Percentiles rank a stretch among this genome's conserved stretches.
These are phyloP conservation scores for Nicotiana noctiflora DNA, from an alignment of 257 asterid species.

Conservation along the genomic window DNA sequence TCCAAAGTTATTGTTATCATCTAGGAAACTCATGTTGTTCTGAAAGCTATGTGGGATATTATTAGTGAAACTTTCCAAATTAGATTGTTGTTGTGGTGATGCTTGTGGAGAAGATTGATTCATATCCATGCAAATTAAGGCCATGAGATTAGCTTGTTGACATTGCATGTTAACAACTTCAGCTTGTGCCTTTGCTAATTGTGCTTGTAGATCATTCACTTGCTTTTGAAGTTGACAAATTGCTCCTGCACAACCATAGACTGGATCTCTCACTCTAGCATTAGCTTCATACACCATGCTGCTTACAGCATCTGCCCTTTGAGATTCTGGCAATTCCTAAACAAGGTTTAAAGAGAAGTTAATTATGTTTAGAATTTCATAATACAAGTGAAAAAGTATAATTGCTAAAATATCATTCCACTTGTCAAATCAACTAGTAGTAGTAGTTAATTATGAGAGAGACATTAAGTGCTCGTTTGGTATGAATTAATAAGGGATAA, in stretches of 20 bases:
- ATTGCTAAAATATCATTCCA: background rate
- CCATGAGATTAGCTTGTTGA: constrained; percentile 65
- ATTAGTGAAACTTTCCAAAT: constrained; percentile 17
- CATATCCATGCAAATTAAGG: constrained; percentile 55
- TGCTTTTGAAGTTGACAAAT: constrained; percentile 70
- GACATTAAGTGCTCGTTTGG: too few species aligned
- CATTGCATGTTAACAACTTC: constrained; percentile 58
- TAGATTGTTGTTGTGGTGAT: constrained; percentile 23
- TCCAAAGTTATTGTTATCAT: constrained; percentile 33
- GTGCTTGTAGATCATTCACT: constrained; percentile 60
- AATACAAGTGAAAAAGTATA: background rate
- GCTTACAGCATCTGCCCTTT: constrained; percentile 69
- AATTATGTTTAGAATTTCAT: background rate
- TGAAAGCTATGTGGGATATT: constrained; percentile 1
- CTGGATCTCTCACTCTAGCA: constrained; percentile 70
- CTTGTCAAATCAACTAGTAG: background rate
- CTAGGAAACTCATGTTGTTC: constrained; percentile 15
- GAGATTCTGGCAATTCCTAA: constrained; percentile 65
- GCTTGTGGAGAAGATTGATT: constrained; percentile 28
- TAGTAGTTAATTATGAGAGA: background rate
- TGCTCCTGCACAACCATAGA: constrained; percentile 75
- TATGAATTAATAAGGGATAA: too few species aligned
- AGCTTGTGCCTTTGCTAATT: constrained; percentile 63
- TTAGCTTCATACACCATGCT: constrained; percentile 86
- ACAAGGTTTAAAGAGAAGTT: background rate